Evolutionary conservation across 176 grass and related monocot species (phyloP).

Genomic region (Saccharum spontaneum): DNA sequence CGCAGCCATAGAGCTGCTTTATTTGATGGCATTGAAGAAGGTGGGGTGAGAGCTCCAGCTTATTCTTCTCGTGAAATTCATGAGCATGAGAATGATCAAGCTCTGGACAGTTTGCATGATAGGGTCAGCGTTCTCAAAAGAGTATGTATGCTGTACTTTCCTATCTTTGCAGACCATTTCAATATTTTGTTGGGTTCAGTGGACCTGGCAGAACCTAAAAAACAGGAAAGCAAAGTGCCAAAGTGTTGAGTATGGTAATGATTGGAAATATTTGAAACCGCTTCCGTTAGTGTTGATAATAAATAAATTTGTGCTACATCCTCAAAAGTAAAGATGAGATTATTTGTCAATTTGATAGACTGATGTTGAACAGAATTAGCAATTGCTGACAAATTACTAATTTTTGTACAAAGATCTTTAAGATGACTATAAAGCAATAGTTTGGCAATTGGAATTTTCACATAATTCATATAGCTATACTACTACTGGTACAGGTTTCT

Average conservation of each 20-base stretch:
- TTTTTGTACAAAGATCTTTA: background rate
- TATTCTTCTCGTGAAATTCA: constrained; percentile 82
- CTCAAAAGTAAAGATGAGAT: background rate
- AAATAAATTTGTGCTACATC: background rate
- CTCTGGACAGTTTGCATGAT: constrained; percentile 70
- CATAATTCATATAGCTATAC: background rate
- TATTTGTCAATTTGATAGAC: background rate
- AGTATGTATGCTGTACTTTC: constrained; percentile 43
- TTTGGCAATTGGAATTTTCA: background rate
- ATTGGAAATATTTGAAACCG: background rate
- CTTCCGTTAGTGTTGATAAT: background rate
- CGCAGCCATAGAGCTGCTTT: constrained; percentile 57
- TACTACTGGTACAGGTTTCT: constrained; percentile 11
- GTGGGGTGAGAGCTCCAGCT: constrained; percentile 47
- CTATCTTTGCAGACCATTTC: background rate
- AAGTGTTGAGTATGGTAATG: background rate
- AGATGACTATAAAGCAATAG: background rate
- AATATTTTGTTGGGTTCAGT: background rate
- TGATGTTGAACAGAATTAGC: background rate
- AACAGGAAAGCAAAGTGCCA: background rate
- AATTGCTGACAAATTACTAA: background rate
- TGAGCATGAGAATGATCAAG: constrained; percentile 78
- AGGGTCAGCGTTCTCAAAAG: constrained; percentile 79
- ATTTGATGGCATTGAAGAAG: constrained; percentile 84
- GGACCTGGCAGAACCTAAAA: constrained; percentile 4